Conservation (phyloP, 768 basidiomycete genomes). For the Mycena indigotica region DNA sequence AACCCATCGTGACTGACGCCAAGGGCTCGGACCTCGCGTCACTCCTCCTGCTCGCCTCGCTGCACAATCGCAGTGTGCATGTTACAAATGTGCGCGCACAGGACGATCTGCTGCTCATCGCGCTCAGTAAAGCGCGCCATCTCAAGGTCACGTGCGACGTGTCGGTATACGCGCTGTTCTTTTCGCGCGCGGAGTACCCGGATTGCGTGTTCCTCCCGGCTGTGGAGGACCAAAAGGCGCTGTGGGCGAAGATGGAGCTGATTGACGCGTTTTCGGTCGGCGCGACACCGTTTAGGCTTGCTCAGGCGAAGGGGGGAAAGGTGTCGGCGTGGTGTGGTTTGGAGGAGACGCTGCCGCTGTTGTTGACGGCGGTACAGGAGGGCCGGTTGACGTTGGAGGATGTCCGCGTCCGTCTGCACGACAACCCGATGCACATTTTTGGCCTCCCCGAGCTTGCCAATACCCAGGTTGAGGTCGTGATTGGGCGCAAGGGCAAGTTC, state of each 20-base stretch:
- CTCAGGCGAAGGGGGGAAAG: slow-evolving; percentile 58
- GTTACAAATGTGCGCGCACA: slow-evolving; percentile 84
- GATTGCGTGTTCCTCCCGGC: slow-evolving; percentile 67
- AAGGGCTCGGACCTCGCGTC: slow-evolving; percentile 91
- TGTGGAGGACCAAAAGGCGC: slow-evolving; percentile 70
- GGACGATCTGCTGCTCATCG: slow-evolving; percentile 88
- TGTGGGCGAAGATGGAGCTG: slow-evolving; percentile 82
- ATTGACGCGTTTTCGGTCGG: slow-evolving; percentile 94
- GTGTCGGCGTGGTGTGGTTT: slow-evolving; percentile 77
- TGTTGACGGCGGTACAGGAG: slow-evolving; percentile 82
- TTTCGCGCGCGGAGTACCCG: slow-evolving; percentile 74
- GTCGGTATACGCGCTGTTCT: slow-evolving; percentile 89
- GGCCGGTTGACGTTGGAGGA: slow-evolving; percentile 82
- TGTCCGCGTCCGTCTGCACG: slow-evolving; percentile 79
- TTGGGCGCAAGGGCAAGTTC: slow-evolving; percentile 73
- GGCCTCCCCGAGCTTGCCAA: slow-evolving; percentile 83
- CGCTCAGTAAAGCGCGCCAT: slow-evolving; percentile 90
- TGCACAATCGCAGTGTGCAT: slow-evolving; percentile 87
- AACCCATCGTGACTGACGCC: slow-evolving; percentile 93
- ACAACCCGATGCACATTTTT: slow-evolving; percentile 92
- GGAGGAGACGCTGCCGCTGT: slow-evolving; percentile 83
- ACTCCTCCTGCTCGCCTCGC: slow-evolving; percentile 88
- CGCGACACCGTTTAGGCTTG: slow-evolving; percentile 75
- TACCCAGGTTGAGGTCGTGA: slow-evolving; percentile 90
- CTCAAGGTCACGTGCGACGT: slow-evolving; percentile 97